Evolutionary conservation across 2,329 filamentous ascomycete genomes (phyloP), one percentile per base, ranked within the genome.

Genomic region (Nemania abortiva): DNA sequence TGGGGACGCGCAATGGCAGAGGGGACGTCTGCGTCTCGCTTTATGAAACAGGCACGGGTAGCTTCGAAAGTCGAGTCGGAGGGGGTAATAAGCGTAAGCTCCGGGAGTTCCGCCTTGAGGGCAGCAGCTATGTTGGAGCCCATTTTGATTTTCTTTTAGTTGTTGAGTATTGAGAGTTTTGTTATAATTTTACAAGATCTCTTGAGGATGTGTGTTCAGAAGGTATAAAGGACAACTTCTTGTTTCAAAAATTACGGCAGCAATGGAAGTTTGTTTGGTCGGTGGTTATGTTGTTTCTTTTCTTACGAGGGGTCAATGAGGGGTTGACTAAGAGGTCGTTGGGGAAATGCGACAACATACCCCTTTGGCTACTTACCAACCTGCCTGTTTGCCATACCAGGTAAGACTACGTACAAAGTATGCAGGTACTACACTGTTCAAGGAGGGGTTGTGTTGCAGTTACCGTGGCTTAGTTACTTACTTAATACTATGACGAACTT

Each of bases 1-100:
- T 70, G 69, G 4, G 73, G 74, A 61, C 79, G 65, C 7, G 63
- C 72, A 10, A 76, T 72, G 20, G 72, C 73, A 4, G 63, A 47
- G 3, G 74, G 72, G 3, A 66, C 39, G 11, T 53, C 42, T 3
- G 49, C 50, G 6, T 70, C 53, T 15, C 65, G 63, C 47, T 65
- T 70, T 2, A 72, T 31, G 60, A 66, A 74, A 45, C 69, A 72
- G 6, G 63, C 61, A 2, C 70, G 67, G 2, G 63, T 66, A 11
- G 50, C 77, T 66, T 74, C 72, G 42, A 72, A 74, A 27, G 54
- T 65, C 18, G 65, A 7, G 24, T 70, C 65, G 1, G 53, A 58
- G 3, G 68, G 65, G 0, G 57, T 54, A 13, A 70, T 59, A 18
- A 70, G 50, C 10, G 57, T 55, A 22, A 70, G 24, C 1, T 37